Conservation (phyloP, 768 basidiomycete genomes). For the Lactarius evosmus region DNA sequence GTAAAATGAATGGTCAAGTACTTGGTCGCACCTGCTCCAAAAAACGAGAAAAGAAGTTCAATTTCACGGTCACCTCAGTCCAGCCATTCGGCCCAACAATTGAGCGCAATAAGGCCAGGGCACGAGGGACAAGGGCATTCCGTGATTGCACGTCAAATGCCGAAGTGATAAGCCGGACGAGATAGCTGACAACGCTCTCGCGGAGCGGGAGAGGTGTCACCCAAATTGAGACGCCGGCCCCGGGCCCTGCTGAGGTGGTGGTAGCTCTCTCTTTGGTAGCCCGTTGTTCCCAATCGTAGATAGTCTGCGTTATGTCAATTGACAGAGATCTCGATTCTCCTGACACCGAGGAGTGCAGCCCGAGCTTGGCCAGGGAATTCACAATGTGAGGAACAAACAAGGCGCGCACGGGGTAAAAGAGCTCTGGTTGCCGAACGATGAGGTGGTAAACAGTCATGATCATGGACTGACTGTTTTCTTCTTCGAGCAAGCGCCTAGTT, state of each 20-base stretch:
- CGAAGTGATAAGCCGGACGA: conserved; percentile 84
- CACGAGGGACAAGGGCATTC: conserved; percentile 53
- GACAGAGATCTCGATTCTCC: conserved; percentile 81
- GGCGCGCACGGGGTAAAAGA: conserved; percentile 91
- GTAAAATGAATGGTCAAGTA: not conserved
- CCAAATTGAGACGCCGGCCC: conserved; percentile 43
- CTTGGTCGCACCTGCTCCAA: conserved; percentile 67
- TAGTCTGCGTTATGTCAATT: conserved; percentile 86
- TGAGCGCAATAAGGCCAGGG: conserved; percentile 62
- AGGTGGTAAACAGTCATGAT: conserved; percentile 85
- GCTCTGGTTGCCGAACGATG: conserved; percentile 82
- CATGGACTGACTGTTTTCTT: conserved; percentile 75
- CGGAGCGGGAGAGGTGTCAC: conserved; percentile 73
- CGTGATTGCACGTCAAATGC: conserved; percentile 51
- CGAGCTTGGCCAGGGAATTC: conserved; percentile 82
- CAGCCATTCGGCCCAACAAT: conserved; percentile 84
- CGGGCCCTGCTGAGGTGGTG: conserved; percentile 5
- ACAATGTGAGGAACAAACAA: conserved; percentile 94
- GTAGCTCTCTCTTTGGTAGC: conserved; percentile 32
- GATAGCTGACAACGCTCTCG: conserved; percentile 91
- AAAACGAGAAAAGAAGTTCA: conserved; percentile 83
- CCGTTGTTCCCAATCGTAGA: conserved; percentile 91
- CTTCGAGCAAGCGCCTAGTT: conserved; percentile 79
- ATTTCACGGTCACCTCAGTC: conserved; percentile 87
- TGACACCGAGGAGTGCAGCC: conserved; percentile 68